A percentile compares a stretch with the other conserved stretches of the same genome.
phyloP scores from a whole-genome alignment of 805 yeast species.

The Lachancea quebecensis region DNA sequence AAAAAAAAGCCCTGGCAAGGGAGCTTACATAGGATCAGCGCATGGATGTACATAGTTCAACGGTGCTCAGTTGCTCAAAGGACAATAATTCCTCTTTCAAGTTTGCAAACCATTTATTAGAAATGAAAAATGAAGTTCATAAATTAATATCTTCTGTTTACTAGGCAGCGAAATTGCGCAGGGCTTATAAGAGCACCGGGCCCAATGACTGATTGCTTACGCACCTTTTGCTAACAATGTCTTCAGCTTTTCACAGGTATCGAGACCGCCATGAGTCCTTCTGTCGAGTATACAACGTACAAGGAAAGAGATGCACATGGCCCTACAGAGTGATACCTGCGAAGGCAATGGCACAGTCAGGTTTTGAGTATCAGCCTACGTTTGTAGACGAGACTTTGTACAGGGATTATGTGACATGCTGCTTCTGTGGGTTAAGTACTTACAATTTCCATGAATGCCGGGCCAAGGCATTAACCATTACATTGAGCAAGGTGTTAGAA shows the following conservation, averaged over 20 bases:
- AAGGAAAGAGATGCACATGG: slow-evolving; percentile 25
- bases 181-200: neutral
- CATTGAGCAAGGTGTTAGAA: slow-evolving; percentile 20
- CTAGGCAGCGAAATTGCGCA: neutral
- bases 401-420: slow-evolving; percentile 23
- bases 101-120: neutral
- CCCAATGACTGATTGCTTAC: neutral
- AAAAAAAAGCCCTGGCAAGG: too few species aligned
- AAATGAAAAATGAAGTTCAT: neutral
- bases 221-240: neutral
- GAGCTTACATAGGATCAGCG: neutral
- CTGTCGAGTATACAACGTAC: slow-evolving; percentile 10
- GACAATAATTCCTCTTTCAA: neutral
- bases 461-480: slow-evolving; percentile 19
- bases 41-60: neutral
- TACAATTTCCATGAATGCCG: slow-evolving; percentile 21
- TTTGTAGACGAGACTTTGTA: slow-evolving; percentile 6
- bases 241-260: slow-evolving; percentile 4
- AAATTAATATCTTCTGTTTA: neutral
- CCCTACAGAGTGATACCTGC: slow-evolving; percentile 27
- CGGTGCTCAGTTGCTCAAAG: neutral
- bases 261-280: slow-evolving; percentile 14
- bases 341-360: slow-evolving; percentile 21
- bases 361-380: slow-evolving; percentile 25
- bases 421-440: slow-evolving; percentile 18